Conservation (phyloP, 2,329 filamentous ascomycete genomes). For the Periconia macrospinosa region DNA sequence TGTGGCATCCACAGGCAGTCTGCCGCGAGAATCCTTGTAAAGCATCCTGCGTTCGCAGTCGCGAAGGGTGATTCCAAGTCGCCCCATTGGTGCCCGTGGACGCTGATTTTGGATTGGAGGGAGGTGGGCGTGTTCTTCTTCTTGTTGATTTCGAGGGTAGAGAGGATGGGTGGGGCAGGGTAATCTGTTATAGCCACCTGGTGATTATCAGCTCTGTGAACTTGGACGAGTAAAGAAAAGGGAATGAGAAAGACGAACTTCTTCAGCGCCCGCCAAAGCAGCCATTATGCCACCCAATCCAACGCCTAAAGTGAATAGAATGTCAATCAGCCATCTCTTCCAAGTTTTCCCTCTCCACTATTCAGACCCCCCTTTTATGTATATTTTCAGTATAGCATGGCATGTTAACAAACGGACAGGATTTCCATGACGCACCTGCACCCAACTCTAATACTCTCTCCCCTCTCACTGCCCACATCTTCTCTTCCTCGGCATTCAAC, state of each 20-base stretch:
- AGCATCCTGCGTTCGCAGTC: conserved; percentile 43
- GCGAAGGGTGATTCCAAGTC: conserved; percentile 50
- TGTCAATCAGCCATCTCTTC: conserved; percentile 31
- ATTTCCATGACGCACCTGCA: conserved; percentile 58
- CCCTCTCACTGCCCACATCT: conserved; percentile 52
- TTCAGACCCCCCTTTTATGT: background rate
- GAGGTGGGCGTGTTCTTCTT: conserved; percentile 51
- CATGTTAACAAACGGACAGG: background rate
- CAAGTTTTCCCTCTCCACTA: background rate
- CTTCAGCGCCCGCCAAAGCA: conserved; percentile 47
- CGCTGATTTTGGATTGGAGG: conserved; percentile 43
- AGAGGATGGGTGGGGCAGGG: conserved; percentile 62
- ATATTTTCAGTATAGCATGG: background rate
- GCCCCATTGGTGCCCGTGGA: conserved; percentile 69
- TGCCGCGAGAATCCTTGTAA: conserved; percentile 67
- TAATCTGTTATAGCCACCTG: conserved; percentile 68
- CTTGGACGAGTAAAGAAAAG: background rate
- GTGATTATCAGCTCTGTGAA: background rate
- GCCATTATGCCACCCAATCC: conserved; percentile 53
- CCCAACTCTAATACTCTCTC: conserved; percentile 66
- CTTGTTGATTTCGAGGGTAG: conserved; percentile 62
- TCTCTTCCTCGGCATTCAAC: conserved; percentile 33
- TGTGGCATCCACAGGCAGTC: conserved; percentile 77
- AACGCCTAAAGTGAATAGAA: conserved; percentile 35
- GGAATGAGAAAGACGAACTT: conserved; percentile 37